Evolutionary conservation across 495 filamentous ascomycete genomes (phyloP).

Genomic region (Acidomyces sp.): DNA sequence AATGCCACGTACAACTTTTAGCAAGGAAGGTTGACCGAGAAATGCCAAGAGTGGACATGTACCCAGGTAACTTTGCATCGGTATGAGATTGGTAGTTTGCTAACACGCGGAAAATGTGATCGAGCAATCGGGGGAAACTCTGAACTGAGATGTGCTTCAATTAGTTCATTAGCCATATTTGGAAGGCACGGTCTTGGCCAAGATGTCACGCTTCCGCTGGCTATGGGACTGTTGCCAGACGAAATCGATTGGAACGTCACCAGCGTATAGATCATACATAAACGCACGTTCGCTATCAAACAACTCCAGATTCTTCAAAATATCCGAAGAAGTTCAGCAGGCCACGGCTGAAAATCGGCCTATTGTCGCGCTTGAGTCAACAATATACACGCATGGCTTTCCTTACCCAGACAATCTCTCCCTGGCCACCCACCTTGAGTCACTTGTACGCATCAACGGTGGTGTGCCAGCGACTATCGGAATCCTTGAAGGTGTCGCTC

Average conservation of each 20-base stretch:
- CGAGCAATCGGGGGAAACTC: too few relatives aligned
- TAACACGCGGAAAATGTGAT: too few relatives aligned
- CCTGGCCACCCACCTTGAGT: slow-evolving; percentile 58
- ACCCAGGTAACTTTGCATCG: too few relatives aligned
- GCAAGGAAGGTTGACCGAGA: too few relatives aligned
- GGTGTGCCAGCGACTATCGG: slow-evolving; percentile 89
- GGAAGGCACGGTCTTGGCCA: too few relatives aligned
- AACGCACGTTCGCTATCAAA: slow-evolving; percentile 24
- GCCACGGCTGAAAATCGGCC: slow-evolving; percentile 57
- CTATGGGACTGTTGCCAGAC: too few relatives aligned
- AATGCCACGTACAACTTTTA: too few relatives aligned
- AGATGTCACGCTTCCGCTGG: too few relatives aligned
- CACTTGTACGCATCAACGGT: slow-evolving; percentile 62
- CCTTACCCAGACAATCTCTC: slow-evolving; percentile 68
- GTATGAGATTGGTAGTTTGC: too few relatives aligned
- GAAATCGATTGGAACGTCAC: background rate
- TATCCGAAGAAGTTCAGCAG: slow-evolving; percentile 72
- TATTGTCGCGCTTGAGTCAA: slow-evolving; percentile 83
- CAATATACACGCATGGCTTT: slow-evolving; percentile 81
- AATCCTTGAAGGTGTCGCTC: slow-evolving; percentile 65
- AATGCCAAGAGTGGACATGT: too few relatives aligned
- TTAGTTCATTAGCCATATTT: too few relatives aligned
- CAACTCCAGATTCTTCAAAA: slow-evolving; percentile 41
- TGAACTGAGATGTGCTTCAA: too few relatives aligned
- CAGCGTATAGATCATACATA: background rate